These are phyloP conservation scores for Malus domestica DNA, from an alignment of 306 rosid species.

Conservation along the genomic window DNA sequence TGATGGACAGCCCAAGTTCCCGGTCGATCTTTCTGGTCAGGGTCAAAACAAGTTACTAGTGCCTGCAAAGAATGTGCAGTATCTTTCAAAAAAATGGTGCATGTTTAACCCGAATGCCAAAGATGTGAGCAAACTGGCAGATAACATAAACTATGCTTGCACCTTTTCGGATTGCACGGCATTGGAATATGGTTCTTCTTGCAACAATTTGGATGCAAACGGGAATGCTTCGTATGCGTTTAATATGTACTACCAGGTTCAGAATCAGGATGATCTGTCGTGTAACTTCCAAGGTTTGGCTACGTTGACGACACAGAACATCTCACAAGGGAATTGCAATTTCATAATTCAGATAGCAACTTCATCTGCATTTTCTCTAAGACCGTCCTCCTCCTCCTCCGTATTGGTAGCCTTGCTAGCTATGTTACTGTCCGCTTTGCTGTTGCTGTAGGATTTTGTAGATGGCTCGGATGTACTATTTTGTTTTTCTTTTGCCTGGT, in stretches of 20 bases:
- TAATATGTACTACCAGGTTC: slow-evolving; percentile 78
- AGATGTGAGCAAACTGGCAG: slow-evolving; percentile 69
- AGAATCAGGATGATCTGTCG: slow-evolving; percentile 63
- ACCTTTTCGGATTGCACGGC: slow-evolving; percentile 74
- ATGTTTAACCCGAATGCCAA: slow-evolving; percentile 75
- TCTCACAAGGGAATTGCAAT: slow-evolving; percentile 73
- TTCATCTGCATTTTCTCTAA: slow-evolving; percentile 40
- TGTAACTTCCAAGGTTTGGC: slow-evolving; percentile 88
- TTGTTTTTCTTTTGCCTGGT: background rate
- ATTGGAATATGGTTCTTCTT: slow-evolving; percentile 86
- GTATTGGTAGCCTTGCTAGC: slow-evolving; percentile 23
- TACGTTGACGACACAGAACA: slow-evolving; percentile 40
- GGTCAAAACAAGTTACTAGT: slow-evolving; percentile 54
- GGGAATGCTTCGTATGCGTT: slow-evolving; percentile 93
- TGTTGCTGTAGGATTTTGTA: slow-evolving; percentile 37
- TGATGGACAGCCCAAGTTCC: slow-evolving; percentile 86
- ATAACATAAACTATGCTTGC: slow-evolving; percentile 77
- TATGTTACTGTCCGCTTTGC: slow-evolving; percentile 13
- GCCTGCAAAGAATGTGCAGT: slow-evolving; percentile 59
- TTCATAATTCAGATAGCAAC: slow-evolving; percentile 59
- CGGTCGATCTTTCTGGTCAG: slow-evolving; percentile 73
- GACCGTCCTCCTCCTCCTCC: background rate
- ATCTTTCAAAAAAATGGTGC: slow-evolving; percentile 71
- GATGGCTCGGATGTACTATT: background rate
- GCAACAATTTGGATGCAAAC: slow-evolving; percentile 72